Conservation (phyloP, 306 rosid genomes). For the Cicer cuneatum region DNA sequence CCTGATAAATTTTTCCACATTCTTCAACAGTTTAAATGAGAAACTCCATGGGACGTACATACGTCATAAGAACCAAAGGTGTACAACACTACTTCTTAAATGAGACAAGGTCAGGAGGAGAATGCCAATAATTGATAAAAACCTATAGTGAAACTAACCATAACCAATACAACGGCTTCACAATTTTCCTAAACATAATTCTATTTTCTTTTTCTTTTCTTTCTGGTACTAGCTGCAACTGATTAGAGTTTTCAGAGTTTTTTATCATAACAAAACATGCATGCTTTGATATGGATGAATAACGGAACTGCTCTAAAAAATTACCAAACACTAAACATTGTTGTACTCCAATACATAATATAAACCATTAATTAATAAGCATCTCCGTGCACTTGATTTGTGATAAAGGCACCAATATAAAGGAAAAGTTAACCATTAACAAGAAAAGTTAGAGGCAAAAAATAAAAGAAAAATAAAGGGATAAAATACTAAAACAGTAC, state of each 20-base stretch:
- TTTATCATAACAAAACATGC: conserved; percentile 23
- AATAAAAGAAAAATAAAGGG: background rate
- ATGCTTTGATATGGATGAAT: conserved; percentile 23
- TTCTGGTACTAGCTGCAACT: background rate
- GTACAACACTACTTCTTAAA: conserved; percentile 23
- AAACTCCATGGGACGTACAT: conserved; percentile 16
- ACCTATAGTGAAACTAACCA: conserved; percentile 17
- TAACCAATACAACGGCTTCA: conserved; percentile 17
- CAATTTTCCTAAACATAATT: conserved; percentile 20
- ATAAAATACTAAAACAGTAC: conserved; percentile 14
- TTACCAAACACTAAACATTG: conserved; percentile 2
- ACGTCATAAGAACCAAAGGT: conserved; percentile 1
- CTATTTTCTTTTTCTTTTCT: conserved; percentile 24
- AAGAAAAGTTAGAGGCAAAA: background rate
- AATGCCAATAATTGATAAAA: conserved; percentile 31
- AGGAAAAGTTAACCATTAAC: background rate
- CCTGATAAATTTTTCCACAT: background rate
- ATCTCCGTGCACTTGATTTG: conserved; percentile 15
- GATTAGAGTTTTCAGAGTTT: conserved; percentile 10
- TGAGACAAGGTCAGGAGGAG: background rate
- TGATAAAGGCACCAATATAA: conserved; percentile 24
- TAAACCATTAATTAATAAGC: conserved; percentile 17
- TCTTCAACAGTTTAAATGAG: conserved; percentile 19
- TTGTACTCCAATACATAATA: conserved; percentile 12
- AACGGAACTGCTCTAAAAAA: conserved; percentile 18